These are phyloP conservation scores for Hypoxylon rubiginosum DNA, from an alignment of 2,329 filamentous ascomycete species.

Conservation along the genomic window DNA sequence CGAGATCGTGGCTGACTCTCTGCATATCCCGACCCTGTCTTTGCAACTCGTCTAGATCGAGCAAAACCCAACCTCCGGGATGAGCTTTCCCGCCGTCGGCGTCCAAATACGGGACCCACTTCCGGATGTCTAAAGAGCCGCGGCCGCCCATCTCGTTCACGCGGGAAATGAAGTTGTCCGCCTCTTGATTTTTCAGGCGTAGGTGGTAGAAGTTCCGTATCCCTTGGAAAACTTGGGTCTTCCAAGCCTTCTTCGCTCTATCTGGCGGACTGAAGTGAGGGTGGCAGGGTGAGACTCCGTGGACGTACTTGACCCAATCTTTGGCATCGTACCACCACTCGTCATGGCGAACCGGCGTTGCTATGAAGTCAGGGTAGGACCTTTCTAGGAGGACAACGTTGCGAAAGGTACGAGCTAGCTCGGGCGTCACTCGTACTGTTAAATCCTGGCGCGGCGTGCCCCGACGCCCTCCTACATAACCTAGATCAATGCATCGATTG, in stretches of 20 bases:
- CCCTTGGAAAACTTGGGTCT: constrained; percentile 5
- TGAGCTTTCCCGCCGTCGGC: not conserved
- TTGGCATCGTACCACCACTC: no score
- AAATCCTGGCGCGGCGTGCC: not conserved
- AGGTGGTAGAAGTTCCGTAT: constrained; percentile 16
- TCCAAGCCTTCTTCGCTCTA: constrained; percentile 2
- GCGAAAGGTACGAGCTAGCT: not conserved
- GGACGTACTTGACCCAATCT: no score
- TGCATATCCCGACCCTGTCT: constrained; percentile 1
- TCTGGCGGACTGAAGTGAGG: not conserved
- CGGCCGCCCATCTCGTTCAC: constrained; percentile 10
- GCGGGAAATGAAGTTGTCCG: constrained; percentile 1
- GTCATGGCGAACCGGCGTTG: no score
- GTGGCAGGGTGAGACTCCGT: not conserved
- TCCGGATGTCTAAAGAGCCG: constrained; percentile 11
- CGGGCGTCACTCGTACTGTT: not conserved
- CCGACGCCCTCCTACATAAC: no score
- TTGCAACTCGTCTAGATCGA: not conserved
- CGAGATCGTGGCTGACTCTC: not conserved
- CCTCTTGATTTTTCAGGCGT: not conserved
- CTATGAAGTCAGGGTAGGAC: no score
- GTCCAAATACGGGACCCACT: constrained; percentile 6
- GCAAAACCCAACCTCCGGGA: not conserved
- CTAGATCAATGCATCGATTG: no score
- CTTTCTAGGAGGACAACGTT: not conserved